Base-by-base conservation (phyloP, 75 land plant species). In the Pinus tabuliformis region DNA sequence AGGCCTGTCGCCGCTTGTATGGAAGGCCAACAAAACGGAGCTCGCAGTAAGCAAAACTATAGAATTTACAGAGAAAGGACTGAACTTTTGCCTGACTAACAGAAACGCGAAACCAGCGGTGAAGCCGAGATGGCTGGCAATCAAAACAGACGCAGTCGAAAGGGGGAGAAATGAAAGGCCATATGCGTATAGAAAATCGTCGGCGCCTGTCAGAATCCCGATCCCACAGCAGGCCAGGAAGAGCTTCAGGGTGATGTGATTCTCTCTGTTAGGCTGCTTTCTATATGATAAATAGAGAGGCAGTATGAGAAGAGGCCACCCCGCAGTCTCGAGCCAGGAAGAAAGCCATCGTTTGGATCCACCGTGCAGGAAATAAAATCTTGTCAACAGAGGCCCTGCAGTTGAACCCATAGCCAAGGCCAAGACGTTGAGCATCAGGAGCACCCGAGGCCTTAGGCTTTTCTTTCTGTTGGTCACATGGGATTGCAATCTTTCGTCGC, bases 121-220 rank as follows among this genome's bases (percentile, higher is more conserved):
- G 75, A 84, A 84, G 39, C 73, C 83, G 16, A 84, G 86, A 58
- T 81, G 82, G 63, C 73, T 77, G 54, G 86, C 73, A 54, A 72
- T 37, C 52, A 84, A 62, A 3, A 84, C 22, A 24, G 81, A 70
- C 0, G 81, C 58, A 11, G 81, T 79, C 20, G 81, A 79, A 39
- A 66, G 58, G 3, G 81, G 78, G 24, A 79, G 20, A 16, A 42
- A 79, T 16, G 74, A 76, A 3, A 87, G 86, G 45, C 78, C 83
- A 59, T 85, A 88, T 12, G 92, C 83, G 78, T 87, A 91, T 24
- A 91, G 59, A 75, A 73, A 87, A 63, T 87, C 81, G 59, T 79
- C 87, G 1, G 81, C 30, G 54, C 91, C 91, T 13, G 85, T 83
- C 62, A 91, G 64, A 21, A 80, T 5, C 1, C 93, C 93, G 21